Evolutionary conservation across 129 eudicot genomes (phyloP).

Genomic region (Pulicaria dysenterica): DNA sequence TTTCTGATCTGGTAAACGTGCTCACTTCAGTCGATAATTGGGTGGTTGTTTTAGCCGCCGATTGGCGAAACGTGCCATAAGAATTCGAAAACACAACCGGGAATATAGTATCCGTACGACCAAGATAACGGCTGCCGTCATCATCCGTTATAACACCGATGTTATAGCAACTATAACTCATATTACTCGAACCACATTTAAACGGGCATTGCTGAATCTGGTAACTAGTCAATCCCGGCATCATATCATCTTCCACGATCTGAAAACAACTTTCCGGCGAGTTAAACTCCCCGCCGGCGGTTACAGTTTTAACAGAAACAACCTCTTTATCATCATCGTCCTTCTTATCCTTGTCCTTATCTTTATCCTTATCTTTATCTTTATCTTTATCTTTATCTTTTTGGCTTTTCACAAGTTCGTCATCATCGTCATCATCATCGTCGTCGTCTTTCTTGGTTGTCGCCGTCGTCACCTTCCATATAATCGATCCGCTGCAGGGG

Average conservation of each 20-base stretch:
- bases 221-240: constrained; percentile 38
- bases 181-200: constrained; percentile 30
- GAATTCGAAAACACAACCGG: constrained; percentile 28
- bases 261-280: constrained; percentile 37
- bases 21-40: constrained; percentile 4
- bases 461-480: constrained; percentile 17
- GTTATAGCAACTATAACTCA: constrained; percentile 22
- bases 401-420: background rate
- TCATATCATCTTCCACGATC: constrained; percentile 34
- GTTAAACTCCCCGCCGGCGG: constrained; percentile 20
- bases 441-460: background rate
- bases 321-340: background rate
- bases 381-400: background rate
- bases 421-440: background rate
- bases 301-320: background rate
- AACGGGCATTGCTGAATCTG: constrained; percentile 39
- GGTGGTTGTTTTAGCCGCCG: background rate
- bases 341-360: constrained; percentile 2
- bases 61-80: background rate
- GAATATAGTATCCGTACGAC: constrained; percentile 24
- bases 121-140: constrained; percentile 20
- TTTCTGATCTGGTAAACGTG: background rate
- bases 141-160: constrained; percentile 17
- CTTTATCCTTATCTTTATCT: background rate
- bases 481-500: constrained; percentile 26